Evolutionary conservation across 1,139 yeast species (phyloP), one percentile per base, ranked within the genome.

Genomic region (Yamadazyma songkhlaensis): DNA sequence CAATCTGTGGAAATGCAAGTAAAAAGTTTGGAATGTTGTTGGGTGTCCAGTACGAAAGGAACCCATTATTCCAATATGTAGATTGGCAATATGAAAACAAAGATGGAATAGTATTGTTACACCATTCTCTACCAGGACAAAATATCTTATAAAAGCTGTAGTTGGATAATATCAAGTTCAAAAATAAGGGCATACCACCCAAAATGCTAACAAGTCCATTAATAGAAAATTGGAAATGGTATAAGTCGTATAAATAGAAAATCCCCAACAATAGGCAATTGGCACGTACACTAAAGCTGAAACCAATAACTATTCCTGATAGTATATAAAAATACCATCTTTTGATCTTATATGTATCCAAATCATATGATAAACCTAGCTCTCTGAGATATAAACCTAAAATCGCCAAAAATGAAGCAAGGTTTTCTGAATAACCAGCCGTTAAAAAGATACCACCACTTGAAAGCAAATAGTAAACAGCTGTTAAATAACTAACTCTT

Each of bases 91-190:
- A 87, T n/a, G 76, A 60, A 51, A 83, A 82, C 27, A 92, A 67
- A 25, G 85, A 74, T 3, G 89, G 88, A 0, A 83, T 33, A 9
- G 45, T 54, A 15, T 57, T 46, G 11, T 55, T 47, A 56, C 98
- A 92, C 97, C 97, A 92, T 44, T 72, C 84, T 2, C 83, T 81
- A n/a, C 64, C 72, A 0, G 86, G 83, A 55, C 98, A 92, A 50
- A 78, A 84, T 17, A 53, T 50, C 3, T 35, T 25, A 53, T 79
- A 87, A 1, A 89, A 85, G 6, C 64, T 41, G 39, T 68, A 67
- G 43, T 80, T 83, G 4, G 75, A 62, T 6, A 54, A 54, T 0
- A 77, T 34, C 7, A 84, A 67, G 2, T 75, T 62, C 0, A 54
- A 24, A 4, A 77, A 74, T 35, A 88, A 58, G 9, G 77, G 57